Evolutionary conservation across 2,329 filamentous ascomycete genomes (phyloP).

Genomic region (Parascedosporium putredinis): DNA sequence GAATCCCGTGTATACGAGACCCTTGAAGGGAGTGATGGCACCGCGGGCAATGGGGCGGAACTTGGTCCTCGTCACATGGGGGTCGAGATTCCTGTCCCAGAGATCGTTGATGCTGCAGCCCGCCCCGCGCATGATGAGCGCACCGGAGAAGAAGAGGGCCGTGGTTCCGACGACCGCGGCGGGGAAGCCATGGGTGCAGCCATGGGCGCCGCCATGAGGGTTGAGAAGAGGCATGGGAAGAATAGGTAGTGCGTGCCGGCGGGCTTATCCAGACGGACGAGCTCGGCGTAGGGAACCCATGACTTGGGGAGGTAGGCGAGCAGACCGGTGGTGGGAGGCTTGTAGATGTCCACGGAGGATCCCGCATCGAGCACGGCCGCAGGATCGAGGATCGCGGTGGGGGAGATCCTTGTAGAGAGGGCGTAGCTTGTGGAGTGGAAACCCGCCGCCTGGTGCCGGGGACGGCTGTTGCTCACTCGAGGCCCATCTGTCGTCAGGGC

Average conservation of each 20-base stretch:
- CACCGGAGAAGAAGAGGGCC: conserved; percentile 63
- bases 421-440: conserved; percentile 5
- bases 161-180: conserved; percentile 52
- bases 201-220: conserved; percentile 66
- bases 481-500: neutral
- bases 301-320: conserved; percentile 58
- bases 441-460: neutral
- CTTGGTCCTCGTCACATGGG: conserved; percentile 64
- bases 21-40: conserved; percentile 63
- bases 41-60: conserved; percentile 72
- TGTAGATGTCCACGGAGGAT: conserved; percentile 33
- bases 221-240: conserved; percentile 78
- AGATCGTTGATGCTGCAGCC: conserved; percentile 87
- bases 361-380: conserved; percentile 5
- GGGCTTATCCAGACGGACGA: conserved; percentile 72
- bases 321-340: conserved; percentile 60
- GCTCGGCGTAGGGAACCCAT: conserved; percentile 71
- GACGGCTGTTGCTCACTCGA: neutral
- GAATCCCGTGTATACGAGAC: conserved; percentile 60
- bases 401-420: neutral
- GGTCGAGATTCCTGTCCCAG: conserved; percentile 81
- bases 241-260: conserved; percentile 76
- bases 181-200: conserved; percentile 50
- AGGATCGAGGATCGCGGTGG: neutral
- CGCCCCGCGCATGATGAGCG: conserved; percentile 76